A percentile compares a stretch with the other conserved stretches of the same genome.
Evolutionary conservation across 83 land plant genomes (phyloP).

Genomic region (Picea abies): DNA sequence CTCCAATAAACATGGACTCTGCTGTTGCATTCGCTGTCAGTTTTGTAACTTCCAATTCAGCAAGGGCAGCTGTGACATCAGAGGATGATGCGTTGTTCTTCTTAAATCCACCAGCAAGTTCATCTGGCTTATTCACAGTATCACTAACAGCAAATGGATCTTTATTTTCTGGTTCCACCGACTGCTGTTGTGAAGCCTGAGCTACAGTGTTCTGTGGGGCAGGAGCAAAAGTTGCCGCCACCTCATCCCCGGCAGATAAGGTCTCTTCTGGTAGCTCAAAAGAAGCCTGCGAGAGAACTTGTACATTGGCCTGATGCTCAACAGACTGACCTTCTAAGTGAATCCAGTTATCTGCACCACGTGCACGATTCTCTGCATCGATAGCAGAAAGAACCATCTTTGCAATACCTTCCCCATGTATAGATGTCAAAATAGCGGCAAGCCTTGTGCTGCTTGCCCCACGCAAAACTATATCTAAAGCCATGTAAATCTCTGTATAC

Average conservation of each 20-base stretch:
- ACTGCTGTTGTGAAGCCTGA: slow-evolving; percentile 31
- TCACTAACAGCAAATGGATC: slow-evolving; percentile 98
- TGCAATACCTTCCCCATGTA: slow-evolving; percentile 87
- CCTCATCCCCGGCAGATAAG: slow-evolving; percentile 91
- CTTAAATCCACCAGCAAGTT: slow-evolving; percentile 82
- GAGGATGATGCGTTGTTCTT: slow-evolving; percentile 67
- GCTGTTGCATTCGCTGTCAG: slow-evolving; percentile 64
- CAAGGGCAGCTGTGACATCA: slow-evolving; percentile 78
- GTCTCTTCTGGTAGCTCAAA: slow-evolving; percentile 96
- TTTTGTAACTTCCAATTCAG: slow-evolving; percentile 83
- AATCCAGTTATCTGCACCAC: slow-evolving; percentile 93
- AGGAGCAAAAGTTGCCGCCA: slow-evolving; percentile 64
- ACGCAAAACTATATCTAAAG: slow-evolving; percentile 89
- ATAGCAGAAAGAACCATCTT: slow-evolving; percentile 90
- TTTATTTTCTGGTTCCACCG: slow-evolving; percentile 47
- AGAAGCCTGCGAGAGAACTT: slow-evolving; percentile 43
- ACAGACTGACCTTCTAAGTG: slow-evolving; percentile 49
- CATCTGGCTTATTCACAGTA: slow-evolving; percentile 62
- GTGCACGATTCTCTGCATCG: slow-evolving; percentile 76
- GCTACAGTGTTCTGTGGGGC: slow-evolving; percentile 23
- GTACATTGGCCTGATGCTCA: slow-evolving; percentile 67
- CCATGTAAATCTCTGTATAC: slow-evolving; percentile 98
- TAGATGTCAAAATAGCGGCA: slow-evolving; percentile 68
- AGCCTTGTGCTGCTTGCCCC: slow-evolving; percentile 86
- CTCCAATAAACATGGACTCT: slow-evolving; percentile 57